Evolutionary conservation across 2,329 filamentous ascomycete genomes (phyloP).

Genomic region (Aspergillus bombycis): DNA sequence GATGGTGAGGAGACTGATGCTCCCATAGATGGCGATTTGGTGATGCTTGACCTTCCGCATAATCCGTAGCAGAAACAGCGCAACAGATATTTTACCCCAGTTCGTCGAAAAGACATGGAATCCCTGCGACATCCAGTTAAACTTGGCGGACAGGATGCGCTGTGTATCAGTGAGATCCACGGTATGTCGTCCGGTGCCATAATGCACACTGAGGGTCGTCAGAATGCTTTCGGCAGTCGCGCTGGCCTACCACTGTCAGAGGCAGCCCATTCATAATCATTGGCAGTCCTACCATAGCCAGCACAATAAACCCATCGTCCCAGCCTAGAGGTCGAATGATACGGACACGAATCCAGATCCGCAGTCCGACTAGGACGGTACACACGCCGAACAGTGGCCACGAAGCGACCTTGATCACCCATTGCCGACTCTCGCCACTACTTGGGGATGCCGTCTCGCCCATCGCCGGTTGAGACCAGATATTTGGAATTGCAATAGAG

Average conservation of each 20-base stretch:
- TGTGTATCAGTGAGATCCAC: neutral
- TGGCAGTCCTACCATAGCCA: slow-evolving; percentile 1
- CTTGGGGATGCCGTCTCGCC: neutral
- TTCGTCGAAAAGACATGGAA: slow-evolving; percentile 20
- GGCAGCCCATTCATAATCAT: neutral
- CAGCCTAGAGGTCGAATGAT: slow-evolving; percentile 14
- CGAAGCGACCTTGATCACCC: slow-evolving; percentile 16
- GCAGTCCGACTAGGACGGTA: neutral
- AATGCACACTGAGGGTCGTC: neutral
- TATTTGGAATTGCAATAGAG: neutral
- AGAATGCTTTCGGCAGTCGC: slow-evolving; percentile 12
- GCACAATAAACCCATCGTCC: slow-evolving; percentile 16
- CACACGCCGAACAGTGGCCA: slow-evolving; percentile 13
- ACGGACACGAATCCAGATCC: slow-evolving; percentile 13
- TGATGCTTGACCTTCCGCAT: slow-evolving; percentile 14
- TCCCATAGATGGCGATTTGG: slow-evolving; percentile 10
- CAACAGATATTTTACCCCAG: slow-evolving; percentile 20
- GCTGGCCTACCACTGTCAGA: neutral
- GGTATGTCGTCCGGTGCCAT: slow-evolving; percentile 16
- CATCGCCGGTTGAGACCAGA: neutral
- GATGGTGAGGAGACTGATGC: slow-evolving; percentile 2
- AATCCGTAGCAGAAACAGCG: slow-evolving; percentile 18
- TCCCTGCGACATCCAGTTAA: slow-evolving; percentile 16
- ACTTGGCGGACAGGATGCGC: slow-evolving; percentile 9
- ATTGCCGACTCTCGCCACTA: slow-evolving; percentile 5